Conservation (phyloP, 495 filamentous ascomycete species). For the Lentithecium fluviatile region DNA sequence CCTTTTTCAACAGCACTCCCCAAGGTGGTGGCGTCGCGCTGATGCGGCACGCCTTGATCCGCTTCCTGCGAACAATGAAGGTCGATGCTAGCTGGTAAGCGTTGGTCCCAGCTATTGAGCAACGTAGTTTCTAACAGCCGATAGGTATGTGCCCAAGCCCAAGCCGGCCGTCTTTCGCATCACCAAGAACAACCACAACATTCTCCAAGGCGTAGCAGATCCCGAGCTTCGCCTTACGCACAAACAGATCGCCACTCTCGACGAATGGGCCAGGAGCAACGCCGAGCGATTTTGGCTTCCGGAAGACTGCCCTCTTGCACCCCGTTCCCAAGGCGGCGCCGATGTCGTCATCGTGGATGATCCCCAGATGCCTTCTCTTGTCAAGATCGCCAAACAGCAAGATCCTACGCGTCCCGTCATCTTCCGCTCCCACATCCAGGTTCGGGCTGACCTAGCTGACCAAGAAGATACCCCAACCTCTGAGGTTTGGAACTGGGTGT, state of each 20-base stretch:
- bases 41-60: constrained; percentile 81
- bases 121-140: constrained; percentile 1
- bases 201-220: constrained; percentile 76
- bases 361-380: constrained; percentile 85
- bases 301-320: constrained; percentile 64
- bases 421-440: constrained; percentile 81
- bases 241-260: constrained; percentile 60
- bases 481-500: constrained; percentile 78
- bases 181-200: constrained; percentile 91
- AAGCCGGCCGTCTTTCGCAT: constrained; percentile 83
- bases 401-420: constrained; percentile 76
- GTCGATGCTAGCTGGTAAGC: constrained; percentile 76
- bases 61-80: constrained; percentile 66
- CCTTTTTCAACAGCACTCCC: constrained; percentile 83
- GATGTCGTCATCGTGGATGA: constrained; percentile 81
- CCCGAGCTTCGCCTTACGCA: constrained; percentile 61
- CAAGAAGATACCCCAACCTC: constrained; percentile 63
- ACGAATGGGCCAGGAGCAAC: constrained; percentile 76
- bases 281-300: constrained; percentile 74
- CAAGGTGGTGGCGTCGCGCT: constrained; percentile 86
- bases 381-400: constrained; percentile 69
- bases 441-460: constrained; percentile 70
- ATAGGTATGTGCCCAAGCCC: constrained; percentile 78
- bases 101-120: constrained; percentile 8
- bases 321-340: constrained; percentile 69